Conservation (phyloP, 1,139 yeast genomes). For the Kodamaea alishanica region DNA sequence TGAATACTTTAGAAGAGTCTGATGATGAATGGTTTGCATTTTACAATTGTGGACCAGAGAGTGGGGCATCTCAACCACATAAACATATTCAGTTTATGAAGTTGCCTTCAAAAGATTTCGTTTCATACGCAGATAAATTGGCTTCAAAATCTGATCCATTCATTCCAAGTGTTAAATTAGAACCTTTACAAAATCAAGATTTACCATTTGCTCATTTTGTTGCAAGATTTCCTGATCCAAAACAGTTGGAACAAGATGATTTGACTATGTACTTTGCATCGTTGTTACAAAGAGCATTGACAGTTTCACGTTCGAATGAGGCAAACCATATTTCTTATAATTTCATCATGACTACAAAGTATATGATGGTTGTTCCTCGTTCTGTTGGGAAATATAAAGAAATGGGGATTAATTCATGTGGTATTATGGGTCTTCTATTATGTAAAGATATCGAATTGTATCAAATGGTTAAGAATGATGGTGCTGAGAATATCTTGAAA, state of each 20-base stretch:
- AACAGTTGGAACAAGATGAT: conserved; percentile 43
- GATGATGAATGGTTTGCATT: conserved; percentile 58
- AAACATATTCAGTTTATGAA: conserved; percentile 85
- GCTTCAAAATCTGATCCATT: conserved; percentile 45
- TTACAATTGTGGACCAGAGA: conserved; percentile 80
- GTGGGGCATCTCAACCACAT: conserved; percentile 94
- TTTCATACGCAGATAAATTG: conserved; percentile 58
- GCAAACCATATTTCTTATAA: conserved; percentile 60
- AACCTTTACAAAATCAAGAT: conserved; percentile 58
- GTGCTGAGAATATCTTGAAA: conserved; percentile 47
- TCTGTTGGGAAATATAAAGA: conserved; percentile 36
- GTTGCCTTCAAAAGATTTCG: conserved; percentile 52
- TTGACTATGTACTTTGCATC: conserved; percentile 66
- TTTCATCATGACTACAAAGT: conserved; percentile 71
- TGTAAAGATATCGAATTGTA: conserved; percentile 63
- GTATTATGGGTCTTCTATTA: conserved; percentile 70
- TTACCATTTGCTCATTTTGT: conserved; percentile 83
- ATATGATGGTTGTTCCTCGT: conserved; percentile 88
- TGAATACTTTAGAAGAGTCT: conserved; percentile 28
- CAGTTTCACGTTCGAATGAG: conserved; percentile 56
- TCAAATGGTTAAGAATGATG: conserved; percentile 36
- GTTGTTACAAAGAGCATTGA: conserved; percentile 65
- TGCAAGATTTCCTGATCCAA: conserved; percentile 53
- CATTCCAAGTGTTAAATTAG: conserved; percentile 49
- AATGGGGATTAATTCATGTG: conserved; percentile 75